Conservation (phyloP, 306 rosid species). For the Sicyos baderoa region DNA sequence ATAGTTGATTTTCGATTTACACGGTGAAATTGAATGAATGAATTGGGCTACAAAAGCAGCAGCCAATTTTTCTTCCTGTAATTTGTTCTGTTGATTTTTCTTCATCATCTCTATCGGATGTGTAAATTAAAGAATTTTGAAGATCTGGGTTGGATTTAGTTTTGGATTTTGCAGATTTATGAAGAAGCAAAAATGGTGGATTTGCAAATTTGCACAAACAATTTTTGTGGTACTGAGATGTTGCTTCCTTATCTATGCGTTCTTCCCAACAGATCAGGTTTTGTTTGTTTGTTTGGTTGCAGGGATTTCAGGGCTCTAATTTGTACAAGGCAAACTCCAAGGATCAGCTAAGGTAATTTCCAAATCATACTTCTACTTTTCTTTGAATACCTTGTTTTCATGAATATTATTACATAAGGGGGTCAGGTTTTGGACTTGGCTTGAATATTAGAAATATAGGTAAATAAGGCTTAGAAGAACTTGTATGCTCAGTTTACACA, state of each 20-base stretch:
- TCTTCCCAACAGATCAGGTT: conserved; percentile 7
- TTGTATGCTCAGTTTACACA: too few species aligned
- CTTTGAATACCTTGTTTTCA: not conserved
- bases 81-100: conserved; percentile 1
- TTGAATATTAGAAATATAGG: not conserved
- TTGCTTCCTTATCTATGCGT: not conserved
- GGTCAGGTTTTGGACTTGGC: not conserved
- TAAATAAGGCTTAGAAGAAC: not conserved
- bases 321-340: not conserved
- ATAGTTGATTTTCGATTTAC: conserved; percentile 39
- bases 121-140: conserved; percentile 12
- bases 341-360: conserved; percentile 3
- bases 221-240: not conserved
- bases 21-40: conserved; percentile 45
- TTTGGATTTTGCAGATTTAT: conserved; percentile 5
- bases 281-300: conserved; percentile 14
- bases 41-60: conserved; percentile 53
- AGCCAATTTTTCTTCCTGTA: conserved; percentile 15
- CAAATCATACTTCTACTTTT: not conserved
- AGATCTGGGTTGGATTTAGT: conserved; percentile 1
- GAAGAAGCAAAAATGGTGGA: conserved; percentile 4
- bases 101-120: not conserved
- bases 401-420: not conserved
- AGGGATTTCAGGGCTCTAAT: conserved; percentile 2
- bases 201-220: too few species aligned